Conservation (phyloP, 805 yeast species). For the Wickerhamiella dianesei region DNA sequence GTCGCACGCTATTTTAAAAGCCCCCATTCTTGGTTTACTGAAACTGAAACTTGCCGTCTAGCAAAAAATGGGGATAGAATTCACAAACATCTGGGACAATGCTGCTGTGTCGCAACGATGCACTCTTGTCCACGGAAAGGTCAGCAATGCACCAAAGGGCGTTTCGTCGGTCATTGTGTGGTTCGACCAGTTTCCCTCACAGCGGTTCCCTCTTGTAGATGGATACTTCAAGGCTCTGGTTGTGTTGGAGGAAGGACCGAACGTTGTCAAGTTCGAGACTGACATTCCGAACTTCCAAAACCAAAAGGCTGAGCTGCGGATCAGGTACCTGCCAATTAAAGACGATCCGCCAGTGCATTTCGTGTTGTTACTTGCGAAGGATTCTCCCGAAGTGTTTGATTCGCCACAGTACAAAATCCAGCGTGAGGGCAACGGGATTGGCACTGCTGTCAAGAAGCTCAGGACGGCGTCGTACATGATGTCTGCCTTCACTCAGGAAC, state of each 20-base stretch:
- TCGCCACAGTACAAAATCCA: conserved; percentile 35
- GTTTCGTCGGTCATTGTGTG: conserved; percentile 33
- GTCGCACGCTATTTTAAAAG: no score
- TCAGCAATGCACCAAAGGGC: conserved; percentile 18
- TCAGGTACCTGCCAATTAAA: conserved; percentile 42
- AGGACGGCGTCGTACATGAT: conserved; percentile 74
- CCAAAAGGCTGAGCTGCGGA: conserved; percentile 20
- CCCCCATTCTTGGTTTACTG: no score
- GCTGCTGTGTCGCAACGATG: conserved; percentile 23
- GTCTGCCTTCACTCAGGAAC: conserved; percentile 87
- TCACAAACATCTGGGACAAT: conserved; percentile 22
- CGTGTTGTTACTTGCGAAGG: conserved; percentile 62
- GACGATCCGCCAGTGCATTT: conserved; percentile 70
- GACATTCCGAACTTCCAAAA: conserved; percentile 12
- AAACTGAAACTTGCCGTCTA: no score
- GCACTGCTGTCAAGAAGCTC: conserved; percentile 58
- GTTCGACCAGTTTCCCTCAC: conserved; percentile 48
- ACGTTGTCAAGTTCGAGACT: conserved; percentile 37
- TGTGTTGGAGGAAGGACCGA: conserved; percentile 57
- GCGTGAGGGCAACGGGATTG: conserved; percentile 49
- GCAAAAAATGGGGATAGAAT: conserved; percentile 15
- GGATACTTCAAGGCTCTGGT: conserved; percentile 65
- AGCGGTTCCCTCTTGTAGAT: conserved; percentile 51
- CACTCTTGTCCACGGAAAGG: conserved; percentile 27
- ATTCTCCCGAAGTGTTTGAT: conserved; percentile 59